Evolutionary conservation across 805 yeast species (phyloP), one percentile per base, ranked within the genome.

Genomic region (Wickerhamomyces ciferrii): DNA sequence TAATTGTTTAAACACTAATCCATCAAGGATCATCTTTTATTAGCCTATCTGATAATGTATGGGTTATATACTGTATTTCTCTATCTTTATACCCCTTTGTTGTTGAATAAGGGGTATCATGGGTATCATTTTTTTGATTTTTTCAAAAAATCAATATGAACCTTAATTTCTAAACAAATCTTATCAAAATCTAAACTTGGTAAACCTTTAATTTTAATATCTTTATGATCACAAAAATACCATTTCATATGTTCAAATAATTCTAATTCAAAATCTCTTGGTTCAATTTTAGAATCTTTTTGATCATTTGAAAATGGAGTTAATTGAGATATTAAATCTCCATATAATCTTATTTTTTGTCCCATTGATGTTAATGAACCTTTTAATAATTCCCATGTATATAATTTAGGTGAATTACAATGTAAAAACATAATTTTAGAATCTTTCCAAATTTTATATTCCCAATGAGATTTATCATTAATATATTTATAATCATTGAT

Each of bases 141-240:
- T 10, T 53, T 55, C 44, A 72, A 59, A 51, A 66, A 71, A 10
- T 45, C 53, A 36, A 64, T 48, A 36, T 72, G 78, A 24, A 51
- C 60, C 14, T 46, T 42, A n/a, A 72, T 51, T 46, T 71, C 76
- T 18, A 46, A 46, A 48, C 78, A 72, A 35, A 71, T 51, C 21
- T 65, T 50, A 48, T 58, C 58, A 17, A 69, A 65, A 9, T 65
- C 55, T 34, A 56, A 35, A 9, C 23, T 31, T 6, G 43, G 61
- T 47, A 37, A 13, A 4, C 62, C 60, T 6, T 61, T 60, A 23
- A 72, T 51, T 15, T 60, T 51, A 14, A 68, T 50, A 8, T 63
- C 59, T 44, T 45, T 14, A 34, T 41, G 34, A 8, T 46, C 45
- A 48, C 60, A 58, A 41, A 56, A 43, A 47, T 45, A 52, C 50